Evolutionary conservation across 1,139 yeast genomes (phyloP), one percentile per base, ranked within the genome.

Genomic region (Taphrina wiesneri): DNA sequence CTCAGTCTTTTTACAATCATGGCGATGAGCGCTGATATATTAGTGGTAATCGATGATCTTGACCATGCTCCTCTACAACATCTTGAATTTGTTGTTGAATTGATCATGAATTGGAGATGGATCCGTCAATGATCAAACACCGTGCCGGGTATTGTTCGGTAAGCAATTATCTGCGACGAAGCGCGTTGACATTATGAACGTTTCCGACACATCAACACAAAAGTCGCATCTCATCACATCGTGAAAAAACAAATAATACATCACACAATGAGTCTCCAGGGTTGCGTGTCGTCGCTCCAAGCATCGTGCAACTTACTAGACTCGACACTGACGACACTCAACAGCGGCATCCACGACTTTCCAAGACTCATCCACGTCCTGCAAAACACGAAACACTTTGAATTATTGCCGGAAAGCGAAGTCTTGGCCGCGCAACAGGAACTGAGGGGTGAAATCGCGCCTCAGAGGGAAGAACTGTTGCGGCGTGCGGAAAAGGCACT

Each of bases 281-380:
- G 60, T 28, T 62, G 65, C 46, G 60, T 62, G 34, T 23, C 60
- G n/a, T 45, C 60, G 17, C 47, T 62, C 9, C 17, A 15, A 17
- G 19, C 60, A 25, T 62, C 65, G 45, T 53, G 60, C 26, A 17
- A 43, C 9, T 13, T 34, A 19, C 51, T 65, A n/a, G 51, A 56
- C 41, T 6, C 52, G 19, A 41, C 63, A 15, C 28, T 67, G 34
- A 28, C 39, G 17, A 52, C 64, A 6, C 56, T 67, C 1, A 57
- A 67, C 36, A 13, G 46, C 25, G 67, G 69, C 15, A 67, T 67
- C 53, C 21, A 46, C 23, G 69, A 67, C 39, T 63, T 67, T n/a
- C 67, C 67, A 15, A 60, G 69, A 9, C 60, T 67, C 9, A 39
- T 32, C 21, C 34, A 17, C 34, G 57, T 67, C 43, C 28, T 66